Percentiles rank a stretch among this genome's conserved stretches.
phyloP scores from a whole-genome alignment of 306 rosid genomes.

The Cicer judaicum region DNA sequence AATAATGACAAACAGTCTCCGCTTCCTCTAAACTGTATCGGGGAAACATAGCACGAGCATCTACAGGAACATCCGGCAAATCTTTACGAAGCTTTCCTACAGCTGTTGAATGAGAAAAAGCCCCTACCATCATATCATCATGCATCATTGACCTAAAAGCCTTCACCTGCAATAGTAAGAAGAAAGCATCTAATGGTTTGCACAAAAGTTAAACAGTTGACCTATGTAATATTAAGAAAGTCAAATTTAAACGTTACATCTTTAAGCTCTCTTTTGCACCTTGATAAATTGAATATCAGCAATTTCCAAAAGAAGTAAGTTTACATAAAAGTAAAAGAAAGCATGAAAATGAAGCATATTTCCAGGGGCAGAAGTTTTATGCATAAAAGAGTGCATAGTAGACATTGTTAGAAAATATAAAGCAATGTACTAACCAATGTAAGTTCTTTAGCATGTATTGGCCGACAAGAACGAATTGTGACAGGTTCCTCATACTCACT shows the following conservation, averaged over 20 bases:
- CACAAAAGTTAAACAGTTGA: conserved; percentile 18
- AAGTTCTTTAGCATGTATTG: conserved; percentile 86
- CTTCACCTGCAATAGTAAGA: conserved; percentile 71
- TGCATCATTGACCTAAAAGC: conserved; percentile 93
- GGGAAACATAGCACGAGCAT: conserved; percentile 75
- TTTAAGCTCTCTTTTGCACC: not conserved
- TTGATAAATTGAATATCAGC: conserved; percentile 1
- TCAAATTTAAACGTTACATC: not conserved
- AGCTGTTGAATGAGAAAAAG: conserved; percentile 95
- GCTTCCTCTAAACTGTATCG: conserved; percentile 94
- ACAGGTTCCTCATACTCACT: conserved; percentile 88
- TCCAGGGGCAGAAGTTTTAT: conserved; percentile 19
- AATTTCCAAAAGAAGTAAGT: conserved; percentile 30
- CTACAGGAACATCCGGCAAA: conserved; percentile 87
- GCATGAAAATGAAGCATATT: conserved; percentile 23
- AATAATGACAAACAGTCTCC: conserved; percentile 80
- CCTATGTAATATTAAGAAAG: conserved; percentile 17
- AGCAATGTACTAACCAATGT: conserved; percentile 66
- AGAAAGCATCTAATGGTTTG: conserved; percentile 23
- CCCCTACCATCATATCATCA: conserved; percentile 96
- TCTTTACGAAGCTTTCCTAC: conserved; percentile 92
- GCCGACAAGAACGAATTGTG: conserved; percentile 78
- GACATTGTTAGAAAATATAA: conserved; percentile 24
- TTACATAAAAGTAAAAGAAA: conserved; percentile 16
- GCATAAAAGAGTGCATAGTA: conserved; percentile 1